Evolutionary conservation across 306 rosid species (phyloP), one percentile per base, ranked within the genome.

Genomic region (Ceratonia siliqua): DNA sequence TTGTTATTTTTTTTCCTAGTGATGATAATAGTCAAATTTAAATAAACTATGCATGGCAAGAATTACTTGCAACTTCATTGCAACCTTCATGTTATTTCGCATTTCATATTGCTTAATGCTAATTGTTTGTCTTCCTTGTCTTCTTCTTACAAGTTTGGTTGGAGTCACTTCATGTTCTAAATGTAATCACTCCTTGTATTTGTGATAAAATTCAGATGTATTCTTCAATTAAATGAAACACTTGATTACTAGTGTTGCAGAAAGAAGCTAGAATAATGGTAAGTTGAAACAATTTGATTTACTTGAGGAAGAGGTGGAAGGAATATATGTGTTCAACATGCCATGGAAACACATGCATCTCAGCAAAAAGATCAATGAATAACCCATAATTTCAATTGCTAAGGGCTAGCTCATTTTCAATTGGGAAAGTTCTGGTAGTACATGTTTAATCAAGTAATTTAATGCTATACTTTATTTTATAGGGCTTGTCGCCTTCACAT

Each of bases 221-320:
- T 11, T 78, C 20, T 11, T 30, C 39, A 30, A 17, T 21, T 62
- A 39, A 32, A 58, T 39, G 18, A 58, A 46, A 68, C 75, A 54
- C 18, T 27, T 57, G 8, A 45, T 59, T 61, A 61, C 36, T 62
- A 73, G 15, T 52, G 46, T 33, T 14, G 6, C 24, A 12, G 18
- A 21, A 33, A 55, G 24, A 24, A 33, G 70, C 56, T 35, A 24
- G 33, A 25, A 21, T 12, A 35, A 9, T 55, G 45, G 41, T 56
- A 36, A 38, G 41, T 63, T 79, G 79, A 66, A 75, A 54, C 45
- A n/a, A 8, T 17, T 18, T 2, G 25, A 54, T 62, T 74, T 33
- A 6, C 17, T 15, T n/a, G 53, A 57, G 65, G 65, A 54, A 18
- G 49, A 41, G 46, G 58, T 41, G 36, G 32, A 76, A 76, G 14